Conservation (phyloP, 441 rosid genomes). For the Hura crepitans region DNA sequence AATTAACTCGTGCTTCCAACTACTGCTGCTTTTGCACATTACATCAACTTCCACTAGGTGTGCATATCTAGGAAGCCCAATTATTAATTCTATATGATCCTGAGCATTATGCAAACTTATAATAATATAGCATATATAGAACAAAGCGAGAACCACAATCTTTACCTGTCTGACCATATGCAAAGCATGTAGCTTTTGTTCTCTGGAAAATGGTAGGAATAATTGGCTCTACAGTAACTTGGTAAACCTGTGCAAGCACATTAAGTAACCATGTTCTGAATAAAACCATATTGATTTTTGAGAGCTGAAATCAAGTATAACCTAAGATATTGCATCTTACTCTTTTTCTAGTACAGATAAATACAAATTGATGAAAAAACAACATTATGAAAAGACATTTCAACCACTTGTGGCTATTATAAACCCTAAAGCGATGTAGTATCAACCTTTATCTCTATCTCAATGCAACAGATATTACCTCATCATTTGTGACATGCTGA, state of each 20-base stretch:
- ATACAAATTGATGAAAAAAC: background rate
- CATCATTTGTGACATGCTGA: slow-evolving; percentile 79
- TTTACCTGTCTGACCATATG: slow-evolving; percentile 98
- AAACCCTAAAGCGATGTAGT: background rate
- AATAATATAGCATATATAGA: background rate
- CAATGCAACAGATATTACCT: slow-evolving; percentile 43
- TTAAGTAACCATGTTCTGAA: too few relatives aligned
- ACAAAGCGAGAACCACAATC: slow-evolving; percentile 3
- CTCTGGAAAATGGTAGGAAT: slow-evolving; percentile 88
- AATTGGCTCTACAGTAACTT: slow-evolving; percentile 85
- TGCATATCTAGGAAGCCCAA: background rate
- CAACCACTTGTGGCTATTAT: background rate
- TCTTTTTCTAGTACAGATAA: background rate
- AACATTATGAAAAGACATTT: background rate
- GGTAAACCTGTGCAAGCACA: slow-evolving; percentile 65
- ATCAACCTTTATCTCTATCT: slow-evolving; percentile 2
- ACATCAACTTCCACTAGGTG: slow-evolving; percentile 3
- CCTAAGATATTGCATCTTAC: background rate
- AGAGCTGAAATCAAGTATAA: background rate
- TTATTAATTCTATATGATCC: background rate
- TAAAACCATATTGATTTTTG: background rate
- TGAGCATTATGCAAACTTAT: background rate
- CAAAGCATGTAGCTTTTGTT: slow-evolving; percentile 99
- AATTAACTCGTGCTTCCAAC: slow-evolving; percentile 1
- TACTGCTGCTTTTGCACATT: slow-evolving; percentile 10